phyloP scores from a whole-genome alignment of 768 basidiomycete genomes.

The Mycena venus region DNA sequence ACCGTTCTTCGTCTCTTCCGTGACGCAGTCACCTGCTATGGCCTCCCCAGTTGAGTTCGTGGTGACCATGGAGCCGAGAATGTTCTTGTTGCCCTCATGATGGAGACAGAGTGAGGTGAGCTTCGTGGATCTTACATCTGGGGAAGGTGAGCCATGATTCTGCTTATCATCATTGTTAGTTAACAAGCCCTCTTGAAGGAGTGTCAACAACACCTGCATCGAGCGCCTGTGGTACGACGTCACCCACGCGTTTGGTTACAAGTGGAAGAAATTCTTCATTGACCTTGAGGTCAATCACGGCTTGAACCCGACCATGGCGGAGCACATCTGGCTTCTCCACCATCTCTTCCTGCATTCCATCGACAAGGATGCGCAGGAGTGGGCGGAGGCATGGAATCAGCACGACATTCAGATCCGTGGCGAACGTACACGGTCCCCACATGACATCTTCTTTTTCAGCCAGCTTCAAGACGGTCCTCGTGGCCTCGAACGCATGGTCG shows the following conservation, averaged over 20 bases:
- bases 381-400: not conserved
- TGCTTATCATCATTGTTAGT: no score
- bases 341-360: not conserved
- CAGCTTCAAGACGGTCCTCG: constrained; percentile 3
- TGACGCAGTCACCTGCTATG: constrained; percentile 28
- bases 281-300: not conserved
- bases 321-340: not conserved
- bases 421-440: not conserved
- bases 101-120: constrained; percentile 40
- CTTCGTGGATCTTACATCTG: constrained; percentile 46
- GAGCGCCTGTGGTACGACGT: no score
- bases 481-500: constrained; percentile 11
- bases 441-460: constrained; percentile 18
- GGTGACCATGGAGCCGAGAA: constrained; percentile 39
- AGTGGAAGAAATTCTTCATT: not conserved
- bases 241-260: not conserved
- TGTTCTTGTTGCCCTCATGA: constrained; percentile 43
- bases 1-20: constrained; percentile 55
- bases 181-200: constrained; percentile 35
- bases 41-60: constrained; percentile 45
- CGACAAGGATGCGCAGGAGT: not conserved
- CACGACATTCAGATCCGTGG: not conserved
- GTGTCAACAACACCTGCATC: no score
- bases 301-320: not conserved
- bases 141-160: constrained; percentile 42